Base-by-base conservation (phyloP, 768 basidiomycete species). In the Hypsizygus marmoreus region DNA sequence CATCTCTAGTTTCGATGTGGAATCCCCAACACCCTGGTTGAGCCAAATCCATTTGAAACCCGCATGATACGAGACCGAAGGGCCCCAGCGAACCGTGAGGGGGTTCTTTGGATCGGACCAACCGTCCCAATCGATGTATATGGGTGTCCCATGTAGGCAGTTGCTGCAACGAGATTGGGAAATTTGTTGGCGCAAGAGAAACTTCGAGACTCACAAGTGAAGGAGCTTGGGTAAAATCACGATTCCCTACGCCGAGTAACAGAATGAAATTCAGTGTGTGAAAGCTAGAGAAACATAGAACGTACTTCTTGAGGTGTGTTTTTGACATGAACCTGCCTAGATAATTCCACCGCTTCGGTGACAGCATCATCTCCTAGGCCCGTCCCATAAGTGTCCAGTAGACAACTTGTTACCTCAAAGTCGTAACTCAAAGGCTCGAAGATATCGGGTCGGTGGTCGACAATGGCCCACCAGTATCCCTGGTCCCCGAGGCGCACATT, bases 391-490 rank as follows among this genome's bases (percentile, higher is more conserved):
- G 67, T 74, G 50, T 76, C 72, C 45, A 76, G 48, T 40, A 79
- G 57, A 50, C 76, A 79, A 52, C 70, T 75, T 13, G 74, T 71
- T 16, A 77, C 66, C 59, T 79, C 76, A 56, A 71, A 79, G 48
- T 76, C 75, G 53, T 62, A 74, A 44, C 60, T 62, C 42, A 79
- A 55, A 30, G 69, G 74, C 51, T 68, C 63, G 45, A 71, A 73
- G 6, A 77, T 54, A 26, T 74, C 70, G 11, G 59, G 63, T 28
- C 63, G 65, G 46, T 72, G 59, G 47, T 67, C 66, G n/a, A 76
- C 69, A 48, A 79, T 74, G 36, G 76, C 75, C 75, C 75, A 79
- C 74, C 74, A 79, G 49, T 74, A 79, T 3, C 73, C 73, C 57
- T 79, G 75, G 54, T 77, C 77, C 28, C 75, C 76, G 24, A 79